phyloP scores from a whole-genome alignment of 768 basidiomycete species.

The Mycena latifolia region DNA sequence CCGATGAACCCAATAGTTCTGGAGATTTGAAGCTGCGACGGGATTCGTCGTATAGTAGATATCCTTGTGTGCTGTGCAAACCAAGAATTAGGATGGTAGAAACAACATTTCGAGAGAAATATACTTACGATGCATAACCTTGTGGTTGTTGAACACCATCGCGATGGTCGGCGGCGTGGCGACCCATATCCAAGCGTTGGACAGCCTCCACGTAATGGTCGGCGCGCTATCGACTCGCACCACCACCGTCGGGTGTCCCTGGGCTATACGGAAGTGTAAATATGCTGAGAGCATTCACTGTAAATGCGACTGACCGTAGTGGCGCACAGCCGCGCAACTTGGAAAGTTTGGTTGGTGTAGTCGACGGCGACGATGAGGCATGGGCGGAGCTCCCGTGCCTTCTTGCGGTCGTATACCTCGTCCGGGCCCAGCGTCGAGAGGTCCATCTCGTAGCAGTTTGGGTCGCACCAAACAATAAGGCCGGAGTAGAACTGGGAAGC shows the following conservation, averaged over 20 bases:
- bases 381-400: constrained; percentile 21
- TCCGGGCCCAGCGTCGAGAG: constrained; percentile 15
- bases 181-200: constrained; percentile 29
- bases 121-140: constrained; percentile 27
- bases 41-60: constrained; percentile 2
- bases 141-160: constrained; percentile 27
- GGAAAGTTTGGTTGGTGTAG: neutral
- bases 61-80: constrained; percentile 21
- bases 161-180: constrained; percentile 23
- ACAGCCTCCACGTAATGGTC: constrained; percentile 9
- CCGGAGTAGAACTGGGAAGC: constrained; percentile 25
- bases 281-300: neutral
- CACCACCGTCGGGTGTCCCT: constrained; percentile 27
- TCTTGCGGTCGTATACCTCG: constrained; percentile 18
- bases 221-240: constrained; percentile 16
- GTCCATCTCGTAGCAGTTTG: constrained; percentile 23
- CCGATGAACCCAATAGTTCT: constrained; percentile 27
- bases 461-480: constrained; percentile 46
- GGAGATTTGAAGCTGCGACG: constrained; percentile 17
- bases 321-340: constrained; percentile 26
- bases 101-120: neutral
- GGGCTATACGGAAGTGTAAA: constrained; percentile 5
- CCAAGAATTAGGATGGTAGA: no score
- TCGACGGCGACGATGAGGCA: constrained; percentile 33
- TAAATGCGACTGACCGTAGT: constrained; percentile 14